Percentiles rank a stretch among this genome's conserved stretches.
These are phyloP conservation scores for Sabuloglossum arenarium DNA, from an alignment of 495 filamentous ascomycete species.

Conservation along the genomic window DNA sequence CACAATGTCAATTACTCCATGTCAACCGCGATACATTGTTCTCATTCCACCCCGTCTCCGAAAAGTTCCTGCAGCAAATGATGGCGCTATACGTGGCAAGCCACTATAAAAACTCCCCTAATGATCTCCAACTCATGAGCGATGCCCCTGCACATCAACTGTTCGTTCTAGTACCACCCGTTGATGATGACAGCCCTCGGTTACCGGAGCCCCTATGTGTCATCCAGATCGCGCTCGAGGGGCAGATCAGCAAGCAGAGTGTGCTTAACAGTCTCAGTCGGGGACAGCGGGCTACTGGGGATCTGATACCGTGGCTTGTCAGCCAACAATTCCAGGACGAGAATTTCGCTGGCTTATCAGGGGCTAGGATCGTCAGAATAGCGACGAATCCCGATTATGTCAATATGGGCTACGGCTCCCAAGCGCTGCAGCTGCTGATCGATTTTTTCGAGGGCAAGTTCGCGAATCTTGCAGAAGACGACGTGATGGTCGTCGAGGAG, in stretches of 20 bases:
- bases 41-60: conserved; percentile 91
- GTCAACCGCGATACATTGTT: conserved; percentile 96
- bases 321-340: conserved; percentile 98
- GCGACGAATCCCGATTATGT: conserved; percentile 90
- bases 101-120: conserved; percentile 97
- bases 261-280: conserved; percentile 75
- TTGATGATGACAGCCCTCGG: conserved; percentile 51
- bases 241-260: conserved; percentile 79
- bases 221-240: conserved; percentile 87
- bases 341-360: conserved; percentile 83
- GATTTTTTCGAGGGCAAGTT: conserved; percentile 96
- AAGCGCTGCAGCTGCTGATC: conserved; percentile 61
- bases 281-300: conserved; percentile 77
- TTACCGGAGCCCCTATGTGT: conserved; percentile 89
- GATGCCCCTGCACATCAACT: conserved; percentile 96
- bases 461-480: conserved; percentile 49
- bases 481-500: conserved; percentile 27
- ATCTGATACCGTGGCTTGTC: conserved; percentile 95
- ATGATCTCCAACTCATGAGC: conserved; percentile 93
- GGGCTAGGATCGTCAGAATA: conserved; percentile 82
- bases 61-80: conserved; percentile 95
- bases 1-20: conserved; percentile 70
- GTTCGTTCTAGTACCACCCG: conserved; percentile 80
- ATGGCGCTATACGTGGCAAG: conserved; percentile 95
- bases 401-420: conserved; percentile 87